Percentiles rank a stretch among this genome's conserved stretches.
Conservation (phyloP, 1,284 basidiomycete genomes). For the Austroboletus niveus region DNA sequence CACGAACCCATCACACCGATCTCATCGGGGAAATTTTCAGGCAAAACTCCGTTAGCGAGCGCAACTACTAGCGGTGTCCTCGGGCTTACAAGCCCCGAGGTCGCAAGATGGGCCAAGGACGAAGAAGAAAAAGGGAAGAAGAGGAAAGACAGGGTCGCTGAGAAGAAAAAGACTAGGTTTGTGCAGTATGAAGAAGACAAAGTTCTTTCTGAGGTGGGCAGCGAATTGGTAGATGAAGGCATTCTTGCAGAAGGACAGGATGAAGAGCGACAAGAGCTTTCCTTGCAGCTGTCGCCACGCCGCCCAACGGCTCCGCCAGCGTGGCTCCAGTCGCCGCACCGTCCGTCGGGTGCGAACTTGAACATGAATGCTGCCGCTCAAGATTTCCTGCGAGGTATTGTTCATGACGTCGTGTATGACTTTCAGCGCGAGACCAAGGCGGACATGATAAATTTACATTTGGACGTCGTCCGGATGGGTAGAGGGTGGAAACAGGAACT, state of each 20-base stretch:
- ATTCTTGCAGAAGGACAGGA: constrained; percentile 5
- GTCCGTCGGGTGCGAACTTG: constrained; percentile 24
- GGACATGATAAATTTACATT: constrained; percentile 68
- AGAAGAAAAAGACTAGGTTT: constrained; percentile 21
- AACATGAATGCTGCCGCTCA: constrained; percentile 44
- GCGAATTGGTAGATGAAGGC: constrained; percentile 22
- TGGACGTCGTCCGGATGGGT: constrained; percentile 69
- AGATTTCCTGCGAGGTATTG: constrained; percentile 58
- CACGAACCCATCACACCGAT: constrained; percentile 45
- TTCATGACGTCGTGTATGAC: constrained; percentile 69
- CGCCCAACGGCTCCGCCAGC: constrained; percentile 35
- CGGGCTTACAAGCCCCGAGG: constrained; percentile 49
- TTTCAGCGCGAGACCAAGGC: constrained; percentile 63
- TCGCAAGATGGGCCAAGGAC: constrained; percentile 45
- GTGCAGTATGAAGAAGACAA: constrained; percentile 30
- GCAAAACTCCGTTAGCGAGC: constrained; percentile 8
- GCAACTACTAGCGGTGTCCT: constrained; percentile 31
- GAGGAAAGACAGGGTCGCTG: constrained; percentile 30
- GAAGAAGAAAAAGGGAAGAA: constrained; percentile 28
- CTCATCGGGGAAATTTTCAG: constrained; percentile 31
- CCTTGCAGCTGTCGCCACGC: constrained; percentile 62
- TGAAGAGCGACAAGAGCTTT: constrained; percentile 31
- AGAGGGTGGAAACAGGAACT: constrained; percentile 57
- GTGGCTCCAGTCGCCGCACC: constrained; percentile 47
- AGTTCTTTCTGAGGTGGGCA: constrained; percentile 32